A percentile compares a stretch with the other conserved stretches of the same genome.
phyloP scores from a whole-genome alignment of 257 asterid species.

The Verbascum thapsus region DNA sequence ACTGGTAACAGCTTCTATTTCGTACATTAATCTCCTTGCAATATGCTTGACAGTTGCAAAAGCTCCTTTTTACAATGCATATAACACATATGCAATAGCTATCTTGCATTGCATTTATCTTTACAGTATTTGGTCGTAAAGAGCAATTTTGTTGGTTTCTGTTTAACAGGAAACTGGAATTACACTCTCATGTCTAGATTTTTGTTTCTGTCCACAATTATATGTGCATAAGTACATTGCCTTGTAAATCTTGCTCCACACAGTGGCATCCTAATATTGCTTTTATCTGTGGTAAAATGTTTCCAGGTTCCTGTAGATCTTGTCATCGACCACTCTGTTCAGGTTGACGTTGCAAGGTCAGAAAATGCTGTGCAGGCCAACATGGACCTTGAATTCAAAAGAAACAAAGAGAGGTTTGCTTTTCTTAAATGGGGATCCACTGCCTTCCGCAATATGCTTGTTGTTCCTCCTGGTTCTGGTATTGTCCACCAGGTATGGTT shows the following conservation, averaged over 20 bases:
- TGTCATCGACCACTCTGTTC: constrained; percentile 93
- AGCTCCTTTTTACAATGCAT: not conserved
- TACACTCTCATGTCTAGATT: not conserved
- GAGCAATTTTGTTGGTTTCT: not conserved
- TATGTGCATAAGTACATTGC: not conserved
- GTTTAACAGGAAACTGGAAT: not conserved
- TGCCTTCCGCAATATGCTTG: constrained; percentile 89
- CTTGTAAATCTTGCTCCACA: not conserved
- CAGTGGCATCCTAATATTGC: constrained; percentile 1
- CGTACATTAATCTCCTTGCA: constrained; percentile 11
- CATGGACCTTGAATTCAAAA: constrained; percentile 84
- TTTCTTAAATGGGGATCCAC: constrained; percentile 94
- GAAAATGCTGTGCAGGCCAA: constrained; percentile 92
- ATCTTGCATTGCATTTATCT: not conserved
- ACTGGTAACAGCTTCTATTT: constrained; percentile 47
- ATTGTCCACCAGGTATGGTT: constrained; percentile 88
- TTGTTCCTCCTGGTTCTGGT: constrained; percentile 98
- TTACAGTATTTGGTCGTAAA: not conserved
- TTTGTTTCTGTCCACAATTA: not conserved
- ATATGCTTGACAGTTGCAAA: constrained; percentile 6
- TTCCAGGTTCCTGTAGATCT: constrained; percentile 93
- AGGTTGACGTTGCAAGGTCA: constrained; percentile 86
- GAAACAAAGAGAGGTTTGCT: constrained; percentile 91
- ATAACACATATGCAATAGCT: not conserved
- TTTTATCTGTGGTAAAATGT: constrained; percentile 17